These are phyloP conservation scores for Lepidium africanum DNA, from an alignment of 345 rosid species.

Conservation along the genomic window DNA sequence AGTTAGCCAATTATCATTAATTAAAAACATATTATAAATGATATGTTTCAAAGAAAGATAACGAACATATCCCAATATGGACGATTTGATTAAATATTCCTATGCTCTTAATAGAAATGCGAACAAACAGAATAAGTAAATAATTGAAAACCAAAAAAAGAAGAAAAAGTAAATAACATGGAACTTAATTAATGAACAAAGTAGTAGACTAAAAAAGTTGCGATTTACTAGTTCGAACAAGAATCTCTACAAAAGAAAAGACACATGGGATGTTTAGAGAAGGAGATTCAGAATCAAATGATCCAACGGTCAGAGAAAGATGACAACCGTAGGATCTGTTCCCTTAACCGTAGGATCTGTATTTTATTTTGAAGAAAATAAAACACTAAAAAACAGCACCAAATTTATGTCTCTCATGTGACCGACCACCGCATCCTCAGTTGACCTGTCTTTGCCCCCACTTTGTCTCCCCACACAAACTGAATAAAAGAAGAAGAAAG, in stretches of 20 bases:
- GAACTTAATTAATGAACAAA: neutral
- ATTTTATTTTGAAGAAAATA: neutral
- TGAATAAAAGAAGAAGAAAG: neutral
- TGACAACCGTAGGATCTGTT: conserved; percentile 32
- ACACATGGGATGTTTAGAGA: conserved; percentile 29
- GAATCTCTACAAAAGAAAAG: conserved; percentile 12
- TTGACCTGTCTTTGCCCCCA: conserved; percentile 35
- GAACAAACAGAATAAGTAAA: neutral
- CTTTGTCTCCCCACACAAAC: conserved; percentile 16
- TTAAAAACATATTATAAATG: neutral
- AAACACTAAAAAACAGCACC: conserved; percentile 12
- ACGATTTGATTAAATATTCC: conserved; percentile 8
- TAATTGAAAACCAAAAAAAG: no score
- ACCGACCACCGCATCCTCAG: conserved; percentile 33
- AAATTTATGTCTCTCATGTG: conserved; percentile 31
- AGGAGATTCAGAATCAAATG: conserved; percentile 6
- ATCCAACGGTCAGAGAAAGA: conserved; percentile 21
- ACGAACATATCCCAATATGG: conserved; percentile 25
- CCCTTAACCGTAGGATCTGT: no score
- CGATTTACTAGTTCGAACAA: conserved; percentile 26
- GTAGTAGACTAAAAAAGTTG: neutral
- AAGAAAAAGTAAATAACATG: neutral
- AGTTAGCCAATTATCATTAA: neutral
- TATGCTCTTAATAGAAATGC: conserved; percentile 13
- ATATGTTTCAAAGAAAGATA: neutral